Conservation (phyloP, 2,329 filamentous ascomycete genomes). For the Aureobasidium sp. region DNA sequence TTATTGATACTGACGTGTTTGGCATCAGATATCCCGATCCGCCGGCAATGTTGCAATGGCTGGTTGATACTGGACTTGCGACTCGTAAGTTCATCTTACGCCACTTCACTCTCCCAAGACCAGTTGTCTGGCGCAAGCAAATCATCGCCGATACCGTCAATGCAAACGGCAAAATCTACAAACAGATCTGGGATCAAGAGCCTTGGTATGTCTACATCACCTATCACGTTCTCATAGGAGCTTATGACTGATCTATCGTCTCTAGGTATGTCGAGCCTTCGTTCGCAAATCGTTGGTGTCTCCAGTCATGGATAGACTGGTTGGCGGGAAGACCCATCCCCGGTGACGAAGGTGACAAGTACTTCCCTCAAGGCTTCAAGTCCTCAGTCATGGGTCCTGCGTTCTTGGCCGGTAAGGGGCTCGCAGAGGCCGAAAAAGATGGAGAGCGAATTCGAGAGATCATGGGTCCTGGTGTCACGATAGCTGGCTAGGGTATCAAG, state of each 20-base stretch:
- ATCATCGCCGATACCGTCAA: slow-evolving; percentile 44
- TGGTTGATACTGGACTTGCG: slow-evolving; percentile 44
- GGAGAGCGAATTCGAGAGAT: slow-evolving; percentile 15
- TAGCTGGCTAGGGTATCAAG: not conserved
- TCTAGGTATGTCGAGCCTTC: slow-evolving; percentile 44
- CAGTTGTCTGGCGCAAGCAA: slow-evolving; percentile 32
- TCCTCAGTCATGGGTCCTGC: slow-evolving; percentile 58
- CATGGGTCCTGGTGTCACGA: not conserved
- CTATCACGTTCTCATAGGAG: not conserved
- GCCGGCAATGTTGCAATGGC: slow-evolving; percentile 24
- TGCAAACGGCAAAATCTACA: slow-evolving; percentile 45
- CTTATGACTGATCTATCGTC: not conserved
- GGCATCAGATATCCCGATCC: slow-evolving; percentile 32
- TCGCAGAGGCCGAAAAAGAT: slow-evolving; percentile 24
- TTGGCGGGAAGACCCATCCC: slow-evolving; percentile 41
- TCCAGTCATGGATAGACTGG: slow-evolving; percentile 45
- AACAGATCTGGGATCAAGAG: slow-evolving; percentile 50
- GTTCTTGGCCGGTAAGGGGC: slow-evolving; percentile 44
- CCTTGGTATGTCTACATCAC: slow-evolving; percentile 50
- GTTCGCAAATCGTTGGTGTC: slow-evolving; percentile 57
- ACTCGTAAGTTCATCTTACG: slow-evolving; percentile 51
- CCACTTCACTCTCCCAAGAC: slow-evolving; percentile 55
- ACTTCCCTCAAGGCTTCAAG: slow-evolving; percentile 45
- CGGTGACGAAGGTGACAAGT: slow-evolving; percentile 41
- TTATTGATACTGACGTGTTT: slow-evolving; percentile 21